Conservation (phyloP, 805 yeast genomes). For the Suhomyces canberraensis region DNA sequence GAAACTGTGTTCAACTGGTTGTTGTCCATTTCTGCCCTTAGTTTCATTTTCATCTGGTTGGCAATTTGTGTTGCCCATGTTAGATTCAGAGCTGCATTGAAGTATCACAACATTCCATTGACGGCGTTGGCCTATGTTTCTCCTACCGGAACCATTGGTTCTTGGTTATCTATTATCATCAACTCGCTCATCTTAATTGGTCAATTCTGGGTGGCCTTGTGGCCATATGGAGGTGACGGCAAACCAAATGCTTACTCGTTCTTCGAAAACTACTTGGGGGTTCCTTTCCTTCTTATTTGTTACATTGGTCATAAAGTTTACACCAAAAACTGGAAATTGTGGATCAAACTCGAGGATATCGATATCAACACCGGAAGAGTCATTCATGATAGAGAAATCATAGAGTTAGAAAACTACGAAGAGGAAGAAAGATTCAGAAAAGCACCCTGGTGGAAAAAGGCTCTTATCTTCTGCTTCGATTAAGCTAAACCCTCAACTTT, state of each 20-base stretch:
- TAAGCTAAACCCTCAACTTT: no score
- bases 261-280: slow-evolving; percentile 27
- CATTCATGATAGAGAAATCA: slow-evolving; percentile 20
- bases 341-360: slow-evolving; percentile 18
- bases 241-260: slow-evolving; percentile 21
- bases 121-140: slow-evolving; percentile 22
- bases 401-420: slow-evolving; percentile 23
- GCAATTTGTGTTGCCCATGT: slow-evolving; percentile 25
- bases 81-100: slow-evolving; percentile 29
- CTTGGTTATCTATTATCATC: slow-evolving; percentile 20
- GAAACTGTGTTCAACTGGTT: slow-evolving; percentile 29
- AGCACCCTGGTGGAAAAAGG: slow-evolving; percentile 13
- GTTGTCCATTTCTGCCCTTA: slow-evolving; percentile 26
- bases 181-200: slow-evolving; percentile 24
- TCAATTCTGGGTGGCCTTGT: slow-evolving; percentile 28
- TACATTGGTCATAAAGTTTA: slow-evolving; percentile 23
- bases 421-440: slow-evolving; percentile 10
- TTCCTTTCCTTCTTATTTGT: slow-evolving; percentile 20
- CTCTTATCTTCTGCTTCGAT: slow-evolving; percentile 10
- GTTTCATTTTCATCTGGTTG: slow-evolving; percentile 25
- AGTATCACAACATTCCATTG: slow-evolving; percentile 19
- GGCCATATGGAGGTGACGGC: slow-evolving; percentile 17
- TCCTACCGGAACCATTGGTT: slow-evolving; percentile 24
- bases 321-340: slow-evolving; percentile 21
- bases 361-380: slow-evolving; percentile 20